These are phyloP conservation scores for Citrullus amarus DNA, from an alignment of 306 rosid genomes.

Conservation along the genomic window DNA sequence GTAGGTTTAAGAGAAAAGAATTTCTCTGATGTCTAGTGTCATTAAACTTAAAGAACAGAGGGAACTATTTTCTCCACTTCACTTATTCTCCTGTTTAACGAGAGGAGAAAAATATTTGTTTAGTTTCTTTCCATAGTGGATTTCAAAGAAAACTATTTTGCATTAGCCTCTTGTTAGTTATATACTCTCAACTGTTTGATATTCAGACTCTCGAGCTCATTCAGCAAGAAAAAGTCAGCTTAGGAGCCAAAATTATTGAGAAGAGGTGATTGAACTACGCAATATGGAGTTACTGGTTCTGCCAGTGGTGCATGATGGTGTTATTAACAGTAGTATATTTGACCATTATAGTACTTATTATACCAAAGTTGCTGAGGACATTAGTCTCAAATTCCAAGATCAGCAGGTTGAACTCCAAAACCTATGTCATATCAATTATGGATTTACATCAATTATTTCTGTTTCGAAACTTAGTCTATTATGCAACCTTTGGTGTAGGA, in stretches of 20 bases:
- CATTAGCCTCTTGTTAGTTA: not conserved
- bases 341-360: conserved; percentile 43
- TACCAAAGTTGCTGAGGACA: conserved; percentile 32
- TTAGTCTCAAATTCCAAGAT: conserved; percentile 41
- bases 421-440: not conserved
- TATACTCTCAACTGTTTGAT: conserved; percentile 13
- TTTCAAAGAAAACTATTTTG: not conserved
- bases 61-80: not conserved
- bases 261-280: conserved; percentile 46
- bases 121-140: not conserved
- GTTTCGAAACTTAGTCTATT: conserved; percentile 9
- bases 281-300: not conserved
- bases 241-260: conserved; percentile 45
- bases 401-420: conserved; percentile 43
- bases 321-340: conserved; percentile 18
- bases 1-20: not conserved
- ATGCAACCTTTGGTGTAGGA: conserved; percentile 33
- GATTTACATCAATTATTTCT: not conserved
- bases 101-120: not conserved
- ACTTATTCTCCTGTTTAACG: not conserved
- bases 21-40: conserved; percentile 4
- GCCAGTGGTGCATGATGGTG: not conserved
- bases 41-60: not conserved
- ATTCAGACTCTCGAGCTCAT: conserved; percentile 61
- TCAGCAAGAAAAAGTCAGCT: conserved; percentile 50